Evolutionary conservation across 2,329 filamentous ascomycete genomes (phyloP).

Genomic region (Colletotrichum sansevieriae): DNA sequence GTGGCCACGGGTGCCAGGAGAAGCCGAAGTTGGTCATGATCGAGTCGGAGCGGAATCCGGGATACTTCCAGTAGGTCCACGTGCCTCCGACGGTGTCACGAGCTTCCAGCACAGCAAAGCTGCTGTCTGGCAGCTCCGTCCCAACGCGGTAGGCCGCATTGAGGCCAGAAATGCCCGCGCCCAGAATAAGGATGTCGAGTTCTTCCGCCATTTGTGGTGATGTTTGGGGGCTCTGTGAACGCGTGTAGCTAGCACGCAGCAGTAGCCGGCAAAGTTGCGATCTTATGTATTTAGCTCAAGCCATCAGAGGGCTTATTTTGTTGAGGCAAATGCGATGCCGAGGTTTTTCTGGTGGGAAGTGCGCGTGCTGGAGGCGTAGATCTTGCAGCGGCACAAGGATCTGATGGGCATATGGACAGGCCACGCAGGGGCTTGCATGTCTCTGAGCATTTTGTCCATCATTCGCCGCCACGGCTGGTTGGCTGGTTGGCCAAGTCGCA

Average conservation of each 20-base stretch:
- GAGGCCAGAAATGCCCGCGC: constrained; percentile 80
- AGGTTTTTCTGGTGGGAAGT: constrained; percentile 31
- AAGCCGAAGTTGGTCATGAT: constrained; percentile 74
- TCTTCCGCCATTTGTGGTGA: constrained; percentile 41
- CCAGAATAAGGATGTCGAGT: constrained; percentile 73
- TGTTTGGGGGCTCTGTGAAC: background rate
- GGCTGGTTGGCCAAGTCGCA: background rate
- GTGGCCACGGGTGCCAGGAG: constrained; percentile 78
- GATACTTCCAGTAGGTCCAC: constrained; percentile 84
- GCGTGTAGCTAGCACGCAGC: too few relatives aligned
- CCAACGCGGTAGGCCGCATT: constrained; percentile 78
- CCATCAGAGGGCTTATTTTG: constrained; percentile 8
- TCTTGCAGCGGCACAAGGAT: constrained; percentile 1
- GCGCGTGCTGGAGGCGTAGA: constrained; percentile 16
- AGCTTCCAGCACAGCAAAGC: constrained; percentile 76
- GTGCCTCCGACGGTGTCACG: constrained; percentile 78
- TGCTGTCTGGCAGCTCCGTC: constrained; percentile 65
- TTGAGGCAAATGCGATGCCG: constrained; percentile 22
- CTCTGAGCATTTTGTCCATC: background rate
- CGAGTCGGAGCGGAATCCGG: constrained; percentile 77
- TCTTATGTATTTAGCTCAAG: background rate
- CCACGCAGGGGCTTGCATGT: constrained; percentile 31
- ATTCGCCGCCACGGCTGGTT: constrained; percentile 7
- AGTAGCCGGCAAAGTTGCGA: background rate
- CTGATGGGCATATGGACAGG: background rate